Evolutionary conservation across 192 early-diverging fungal genomes (phyloP), one percentile per base, ranked within the genome.

Genomic region (Coemansia sp.): DNA sequence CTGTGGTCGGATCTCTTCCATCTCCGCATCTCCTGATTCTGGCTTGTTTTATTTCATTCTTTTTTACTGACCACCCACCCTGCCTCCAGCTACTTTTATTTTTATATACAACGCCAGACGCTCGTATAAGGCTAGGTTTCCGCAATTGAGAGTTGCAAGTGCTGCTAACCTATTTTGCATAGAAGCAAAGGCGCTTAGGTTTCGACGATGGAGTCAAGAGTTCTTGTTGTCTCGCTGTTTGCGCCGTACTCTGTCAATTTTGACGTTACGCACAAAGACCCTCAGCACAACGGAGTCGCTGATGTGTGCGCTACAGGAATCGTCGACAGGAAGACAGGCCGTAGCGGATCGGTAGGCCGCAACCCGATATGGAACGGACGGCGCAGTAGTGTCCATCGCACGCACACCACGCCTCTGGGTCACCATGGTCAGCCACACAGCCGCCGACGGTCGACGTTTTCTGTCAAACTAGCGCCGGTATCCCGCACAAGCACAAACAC

Each of bases 231-330:
- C 10, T 83, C 89, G 9, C 74, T 93, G 8, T 89, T 89, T 65
- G 81, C 91, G 38, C 91, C 91, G 6, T 84, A 85, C 41, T 91
- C 91, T 30, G 83, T 87, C 67, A 85, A 84, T 67, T 85, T 88
- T 69, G 81, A 68, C 71, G 55, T 59, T 52, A 41, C 61, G 20
- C 47, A 25, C 19, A 65, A 40, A 45, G 50, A n/a, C 34, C 30
- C 41, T 41, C 22, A 47, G 30, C 17, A 17, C 6, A 40, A 27
- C 15, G 60, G 42, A 2, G 55, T 59, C 11, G 38, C 38, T 20
- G 59, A 50, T 27, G 55, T 56, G 37, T 33, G 67, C 3, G 28
- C 67, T 3, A 54, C 25, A 34, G 37, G 25, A 11, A 19, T 44
- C 42, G 61, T 11, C 27, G 74, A 67, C 44, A 55, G 61, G 14